phyloP scores from a whole-genome alignment of 1,284 basidiomycete genomes.

The Puccinia coronata region DNA sequence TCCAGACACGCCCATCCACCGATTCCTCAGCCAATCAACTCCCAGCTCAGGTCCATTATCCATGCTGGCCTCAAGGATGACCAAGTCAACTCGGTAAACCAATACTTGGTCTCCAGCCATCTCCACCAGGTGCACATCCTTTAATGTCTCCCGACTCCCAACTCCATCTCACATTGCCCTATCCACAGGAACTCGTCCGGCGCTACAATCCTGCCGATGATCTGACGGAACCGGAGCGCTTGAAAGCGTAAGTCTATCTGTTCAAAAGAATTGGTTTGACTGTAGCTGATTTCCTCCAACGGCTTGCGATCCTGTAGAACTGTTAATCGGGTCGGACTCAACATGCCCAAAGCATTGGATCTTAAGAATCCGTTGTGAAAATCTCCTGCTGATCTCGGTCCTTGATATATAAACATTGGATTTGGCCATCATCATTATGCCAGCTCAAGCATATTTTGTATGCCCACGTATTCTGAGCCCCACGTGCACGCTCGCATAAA shows the following conservation, averaged over 20 bases:
- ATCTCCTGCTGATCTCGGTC: not conserved
- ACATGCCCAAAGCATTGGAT: slow-evolving; percentile 30
- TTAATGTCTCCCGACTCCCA: not conserved
- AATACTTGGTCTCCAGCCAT: slow-evolving; percentile 17
- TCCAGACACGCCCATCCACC: slow-evolving; percentile 23
- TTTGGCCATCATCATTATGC: not conserved
- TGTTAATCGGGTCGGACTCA: slow-evolving; percentile 43
- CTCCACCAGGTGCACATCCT: slow-evolving; percentile 20
- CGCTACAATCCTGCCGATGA: slow-evolving; percentile 46
- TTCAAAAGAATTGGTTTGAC: not conserved
- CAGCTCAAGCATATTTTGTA: not conserved
- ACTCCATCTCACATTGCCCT: not conserved
- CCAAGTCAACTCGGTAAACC: slow-evolving; percentile 7
- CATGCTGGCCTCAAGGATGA: not conserved
- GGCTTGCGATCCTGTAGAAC: slow-evolving; percentile 22
- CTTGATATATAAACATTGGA: not conserved
- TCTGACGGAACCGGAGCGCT: slow-evolving; percentile 35
- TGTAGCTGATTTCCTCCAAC: not conserved
- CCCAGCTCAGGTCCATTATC: slow-evolving; percentile 18
- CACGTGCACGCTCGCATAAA: no score
- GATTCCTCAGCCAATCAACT: slow-evolving; percentile 8
- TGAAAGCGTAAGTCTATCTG: slow-evolving; percentile 30
- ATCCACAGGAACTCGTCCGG: slow-evolving; percentile 33
- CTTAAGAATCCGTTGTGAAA: not conserved
- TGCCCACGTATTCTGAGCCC: no score